A percentile compares a stretch with the other conserved stretches of the same genome.
Evolutionary conservation across 2,329 filamentous ascomycete species (phyloP).

Genomic region (Colletotrichum neosansevieriae): DNA sequence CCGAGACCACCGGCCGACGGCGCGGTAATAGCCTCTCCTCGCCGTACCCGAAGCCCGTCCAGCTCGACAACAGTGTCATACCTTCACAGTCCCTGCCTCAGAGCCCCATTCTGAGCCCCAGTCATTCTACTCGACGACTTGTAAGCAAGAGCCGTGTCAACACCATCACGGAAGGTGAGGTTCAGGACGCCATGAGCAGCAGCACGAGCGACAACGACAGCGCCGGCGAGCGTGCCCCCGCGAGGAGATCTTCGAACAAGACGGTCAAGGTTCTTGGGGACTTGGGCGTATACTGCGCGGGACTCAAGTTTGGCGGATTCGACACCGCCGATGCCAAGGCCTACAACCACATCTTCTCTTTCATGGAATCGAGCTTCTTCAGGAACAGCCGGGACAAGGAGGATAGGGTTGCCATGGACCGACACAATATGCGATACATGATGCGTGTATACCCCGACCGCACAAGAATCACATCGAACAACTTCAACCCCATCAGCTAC

Average conservation of each 20-base stretch:
- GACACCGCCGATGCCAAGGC: conserved; percentile 81
- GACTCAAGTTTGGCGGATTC: conserved; percentile 87
- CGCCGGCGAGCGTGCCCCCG: conserved; percentile 66
- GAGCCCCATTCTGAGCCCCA: conserved; percentile 65
- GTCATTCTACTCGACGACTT: conserved; percentile 62
- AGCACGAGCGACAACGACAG: conserved; percentile 86
- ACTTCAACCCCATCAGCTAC: conserved; percentile 93
- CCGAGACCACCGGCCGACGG: conserved; percentile 58
- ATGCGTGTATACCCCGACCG: conserved; percentile 95
- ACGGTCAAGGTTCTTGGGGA: conserved; percentile 86
- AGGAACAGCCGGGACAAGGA: conserved; percentile 81
- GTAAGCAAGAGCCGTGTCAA: conserved; percentile 66
- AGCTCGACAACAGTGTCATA: conserved; percentile 68
- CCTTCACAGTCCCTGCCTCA: conserved; percentile 64
- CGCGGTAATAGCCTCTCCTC: conserved; percentile 82
- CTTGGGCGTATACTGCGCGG: conserved; percentile 81
- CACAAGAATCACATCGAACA: conserved; percentile 85
- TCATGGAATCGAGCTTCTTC: conserved; percentile 90
- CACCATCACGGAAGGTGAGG: conserved; percentile 69
- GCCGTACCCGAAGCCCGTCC: conserved; percentile 74
- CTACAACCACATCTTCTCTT: conserved; percentile 95
- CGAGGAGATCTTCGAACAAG: conserved; percentile 80
- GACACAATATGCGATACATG: conserved; percentile 90
- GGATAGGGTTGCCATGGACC: conserved; percentile 81
- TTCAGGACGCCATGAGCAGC: conserved; percentile 67